A percentile compares a stretch with the other conserved stretches of the same genome.
phyloP scores from a whole-genome alignment of 2,329 filamentous ascomycete species.

The Sporothrix phasma region DNA sequence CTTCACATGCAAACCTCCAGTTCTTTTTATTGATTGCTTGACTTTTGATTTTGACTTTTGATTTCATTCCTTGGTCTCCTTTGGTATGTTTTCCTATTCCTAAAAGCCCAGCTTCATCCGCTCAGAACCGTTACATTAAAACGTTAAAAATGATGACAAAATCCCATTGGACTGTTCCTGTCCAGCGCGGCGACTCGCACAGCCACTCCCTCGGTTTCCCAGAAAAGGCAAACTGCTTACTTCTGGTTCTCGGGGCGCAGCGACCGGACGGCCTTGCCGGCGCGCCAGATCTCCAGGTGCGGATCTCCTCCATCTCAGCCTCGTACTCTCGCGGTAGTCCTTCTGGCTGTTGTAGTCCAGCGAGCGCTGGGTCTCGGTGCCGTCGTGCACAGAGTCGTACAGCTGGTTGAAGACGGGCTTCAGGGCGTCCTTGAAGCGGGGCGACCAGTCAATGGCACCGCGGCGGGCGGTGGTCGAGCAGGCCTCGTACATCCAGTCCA shows the following conservation, averaged over 20 bases:
- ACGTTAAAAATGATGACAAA: not conserved
- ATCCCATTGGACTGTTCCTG: not conserved
- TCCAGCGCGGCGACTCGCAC: not conserved
- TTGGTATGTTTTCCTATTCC: constrained; percentile 7
- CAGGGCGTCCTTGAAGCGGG: constrained; percentile 92
- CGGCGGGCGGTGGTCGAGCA: constrained; percentile 98
- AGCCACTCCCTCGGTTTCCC: not conserved
- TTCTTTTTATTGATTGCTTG: too few species aligned
- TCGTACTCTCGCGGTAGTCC: constrained; percentile 96
- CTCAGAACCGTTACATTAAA: constrained; percentile 3
- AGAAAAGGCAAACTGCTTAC: constrained; percentile 33
- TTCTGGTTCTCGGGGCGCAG: constrained; percentile 83
- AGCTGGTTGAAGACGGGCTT: constrained; percentile 98
- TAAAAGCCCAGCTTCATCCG: constrained; percentile 11
- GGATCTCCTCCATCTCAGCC: constrained; percentile 98
- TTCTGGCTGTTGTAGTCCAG: constrained; percentile 93
- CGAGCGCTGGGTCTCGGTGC: constrained; percentile 89
- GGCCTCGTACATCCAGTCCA: constrained; percentile 99
- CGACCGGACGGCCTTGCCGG: constrained; percentile 89
- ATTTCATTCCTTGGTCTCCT: constrained; percentile 5
- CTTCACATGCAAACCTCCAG: not conserved
- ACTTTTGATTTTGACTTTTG: not conserved
- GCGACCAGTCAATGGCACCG: constrained; percentile 97
- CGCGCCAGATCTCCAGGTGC: constrained; percentile 96
- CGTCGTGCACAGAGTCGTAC: constrained; percentile 85